Evolutionary conservation across 75 land plant genomes (phyloP), one percentile per base, ranked within the genome.

Genomic region (Sequoia sempervirens): DNA sequence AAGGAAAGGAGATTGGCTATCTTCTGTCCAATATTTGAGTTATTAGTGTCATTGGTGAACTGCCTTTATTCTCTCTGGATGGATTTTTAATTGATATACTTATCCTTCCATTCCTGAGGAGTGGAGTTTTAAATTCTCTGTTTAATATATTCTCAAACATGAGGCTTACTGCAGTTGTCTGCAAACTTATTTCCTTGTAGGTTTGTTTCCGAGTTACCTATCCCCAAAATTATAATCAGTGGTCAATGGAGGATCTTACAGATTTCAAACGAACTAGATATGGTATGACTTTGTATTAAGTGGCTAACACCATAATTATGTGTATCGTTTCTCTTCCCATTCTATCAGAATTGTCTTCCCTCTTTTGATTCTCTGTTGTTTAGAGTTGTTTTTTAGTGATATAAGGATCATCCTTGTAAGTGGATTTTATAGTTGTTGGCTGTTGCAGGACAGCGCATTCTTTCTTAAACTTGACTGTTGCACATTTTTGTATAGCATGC

Each of bases 201-300:
- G 94, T 93, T 66, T 91, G 96, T 70, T 92, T 87, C 75, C 88
- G 93, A 61, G 95, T 95, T 74, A 90, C 91, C 79, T 95, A 95
- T 89, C 99, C 97, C 17, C 78, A 91, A 75, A 92, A 92, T 80
- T 95, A 93, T 87, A 84, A 91, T 83, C 86, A 86, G 7, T 93
- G 96, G 82, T 91, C 96, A 56, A 91, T 85, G 52, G 97, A 95
- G 82, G 93, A 95, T 80, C 85, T 85, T 34, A 93, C 91, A 54
- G 98, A 97, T 86, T 95, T 97, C 79, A 94, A 93, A 82, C 90
- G 91, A 61, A 93, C 94, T 40, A 91, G 99, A 94, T 90, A 89
- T 92, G 99, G 98, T 96, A 93, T 41, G n/a, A 1, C 1, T 52
- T 34, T 53, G n/a, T 28, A 80, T 40, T 14, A 18, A 9, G 45